Evolutionary conservation across 2,329 filamentous ascomycete species (phyloP).

Genomic region (Fusarium xylarioides): DNA sequence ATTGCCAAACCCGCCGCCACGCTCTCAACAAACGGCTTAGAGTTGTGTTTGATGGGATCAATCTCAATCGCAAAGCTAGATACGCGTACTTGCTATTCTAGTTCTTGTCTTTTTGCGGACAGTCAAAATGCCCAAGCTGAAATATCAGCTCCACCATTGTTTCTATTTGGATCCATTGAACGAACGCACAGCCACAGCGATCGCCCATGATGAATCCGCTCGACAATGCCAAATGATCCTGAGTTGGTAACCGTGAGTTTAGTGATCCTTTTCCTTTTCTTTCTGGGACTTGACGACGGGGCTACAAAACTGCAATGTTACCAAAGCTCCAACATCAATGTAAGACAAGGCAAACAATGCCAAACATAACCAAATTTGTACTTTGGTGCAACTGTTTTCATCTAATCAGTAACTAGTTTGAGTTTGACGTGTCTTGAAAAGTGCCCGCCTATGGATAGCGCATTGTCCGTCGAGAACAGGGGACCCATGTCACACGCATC

Average conservation of each 20-base stretch:
- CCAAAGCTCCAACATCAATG: background rate
- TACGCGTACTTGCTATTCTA: background rate
- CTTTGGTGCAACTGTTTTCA: background rate
- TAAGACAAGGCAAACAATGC: background rate
- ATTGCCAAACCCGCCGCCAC: background rate
- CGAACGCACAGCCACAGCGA: conserved; percentile 25
- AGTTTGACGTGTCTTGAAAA: background rate
- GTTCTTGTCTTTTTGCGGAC: background rate
- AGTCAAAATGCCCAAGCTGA: background rate
- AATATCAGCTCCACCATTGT: background rate
- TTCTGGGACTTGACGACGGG: too few species aligned
- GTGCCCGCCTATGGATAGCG: background rate
- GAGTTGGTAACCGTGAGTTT: conserved; percentile 6
- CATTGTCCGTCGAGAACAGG: background rate
- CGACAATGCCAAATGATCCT: background rate
- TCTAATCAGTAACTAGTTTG: background rate
- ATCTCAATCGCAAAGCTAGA: background rate
- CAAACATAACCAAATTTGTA: background rate
- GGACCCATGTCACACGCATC: conserved; percentile 6
- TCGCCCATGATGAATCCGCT: background rate
- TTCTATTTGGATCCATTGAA: background rate
- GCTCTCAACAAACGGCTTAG: background rate
- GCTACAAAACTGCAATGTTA: too few species aligned
- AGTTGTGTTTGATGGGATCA: background rate
- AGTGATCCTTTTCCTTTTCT: background rate